Percentiles rank a stretch among this genome's conserved stretches.
Evolutionary conservation across 2,329 filamentous ascomycete genomes (phyloP).

Genomic region (Mycosphaerelloides madeirae): DNA sequence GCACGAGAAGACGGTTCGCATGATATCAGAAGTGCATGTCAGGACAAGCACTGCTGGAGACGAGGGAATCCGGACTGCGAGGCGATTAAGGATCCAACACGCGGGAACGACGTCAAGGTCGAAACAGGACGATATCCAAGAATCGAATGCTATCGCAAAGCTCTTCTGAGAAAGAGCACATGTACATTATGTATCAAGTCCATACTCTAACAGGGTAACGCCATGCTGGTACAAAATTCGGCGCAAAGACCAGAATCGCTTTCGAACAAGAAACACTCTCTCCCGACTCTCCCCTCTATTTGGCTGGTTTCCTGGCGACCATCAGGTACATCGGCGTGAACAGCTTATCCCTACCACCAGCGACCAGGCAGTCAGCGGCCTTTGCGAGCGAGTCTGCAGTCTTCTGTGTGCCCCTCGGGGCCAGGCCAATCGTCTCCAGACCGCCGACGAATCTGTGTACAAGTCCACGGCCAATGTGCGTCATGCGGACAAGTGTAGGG

Average conservation of each 20-base stretch:
- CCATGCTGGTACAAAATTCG: constrained; percentile 9
- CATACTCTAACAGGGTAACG: constrained; percentile 10
- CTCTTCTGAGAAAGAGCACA: not conserved
- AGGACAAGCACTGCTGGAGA: too few relatives aligned
- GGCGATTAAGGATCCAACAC: too few relatives aligned
- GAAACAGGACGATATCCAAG: not conserved
- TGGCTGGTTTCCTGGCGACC: constrained; percentile 75
- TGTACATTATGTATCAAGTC: constrained; percentile 9
- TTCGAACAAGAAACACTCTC: not conserved
- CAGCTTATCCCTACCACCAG: constrained; percentile 78
- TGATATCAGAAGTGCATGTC: too few relatives aligned
- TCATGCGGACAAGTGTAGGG: constrained; percentile 84
- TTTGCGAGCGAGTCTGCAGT: constrained; percentile 81
- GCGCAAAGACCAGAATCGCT: not conserved
- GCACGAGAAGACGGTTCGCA: too few relatives aligned
- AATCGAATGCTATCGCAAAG: not conserved
- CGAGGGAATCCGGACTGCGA: too few relatives aligned
- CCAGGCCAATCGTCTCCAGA: constrained; percentile 71
- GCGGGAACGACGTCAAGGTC: not conserved
- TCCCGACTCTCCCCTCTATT: not conserved
- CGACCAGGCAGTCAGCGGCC: constrained; percentile 80
- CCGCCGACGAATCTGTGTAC: constrained; percentile 73
- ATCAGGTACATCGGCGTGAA: constrained; percentile 99
- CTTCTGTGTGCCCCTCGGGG: constrained; percentile 86
- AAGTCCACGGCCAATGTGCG: constrained; percentile 69